A percentile compares a stretch with the other conserved stretches of the same genome.
phyloP scores from a whole-genome alignment of 352 stramenopile species.

The Pythium scleroteichum region DNA sequence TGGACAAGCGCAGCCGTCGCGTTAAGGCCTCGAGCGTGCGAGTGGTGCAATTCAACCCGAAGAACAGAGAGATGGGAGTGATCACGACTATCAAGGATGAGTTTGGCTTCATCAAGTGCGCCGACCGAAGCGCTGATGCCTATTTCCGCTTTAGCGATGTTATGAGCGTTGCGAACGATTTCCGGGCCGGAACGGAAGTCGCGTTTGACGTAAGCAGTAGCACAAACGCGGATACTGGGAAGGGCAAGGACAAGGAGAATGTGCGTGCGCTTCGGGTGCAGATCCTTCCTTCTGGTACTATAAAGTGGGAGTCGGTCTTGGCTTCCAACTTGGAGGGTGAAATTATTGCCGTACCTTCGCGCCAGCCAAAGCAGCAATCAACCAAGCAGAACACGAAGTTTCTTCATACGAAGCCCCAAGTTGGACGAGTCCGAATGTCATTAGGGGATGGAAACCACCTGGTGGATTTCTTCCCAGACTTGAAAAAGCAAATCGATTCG shows the following conservation, averaged over 20 bases:
- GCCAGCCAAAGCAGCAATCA: constrained; percentile 13
- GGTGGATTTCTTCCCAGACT: constrained; percentile 59
- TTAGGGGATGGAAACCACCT: constrained; percentile 41
- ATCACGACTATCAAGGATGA: constrained; percentile 77
- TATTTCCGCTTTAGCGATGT: constrained; percentile 84
- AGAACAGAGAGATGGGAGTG: constrained; percentile 65
- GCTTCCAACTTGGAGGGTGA: constrained; percentile 44
- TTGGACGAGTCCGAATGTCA: constrained; percentile 42
- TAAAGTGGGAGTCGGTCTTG: constrained; percentile 66
- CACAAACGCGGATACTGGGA: constrained; percentile 10
- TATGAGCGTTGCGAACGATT: constrained; percentile 51
- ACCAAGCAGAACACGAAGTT: constrained; percentile 33
- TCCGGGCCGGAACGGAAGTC: constrained; percentile 60
- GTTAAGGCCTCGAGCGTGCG: constrained; percentile 65
- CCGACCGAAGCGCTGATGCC: constrained; percentile 58
- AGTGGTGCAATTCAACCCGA: constrained; percentile 57
- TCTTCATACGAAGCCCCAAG: constrained; percentile 22
- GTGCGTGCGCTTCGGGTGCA: constrained; percentile 63
- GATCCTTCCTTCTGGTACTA: constrained; percentile 48
- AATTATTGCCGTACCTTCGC: constrained; percentile 44
- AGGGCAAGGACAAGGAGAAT: constrained; percentile 32
- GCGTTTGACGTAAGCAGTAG: constrained; percentile 66
- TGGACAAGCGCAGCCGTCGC: constrained; percentile 68
- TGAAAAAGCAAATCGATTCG: constrained; percentile 61
- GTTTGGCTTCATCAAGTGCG: constrained; percentile 84